Evolutionary conservation across 371 early-diverging fungal species (phyloP).

Genomic region (Amoeboaphelidium occidentale): DNA sequence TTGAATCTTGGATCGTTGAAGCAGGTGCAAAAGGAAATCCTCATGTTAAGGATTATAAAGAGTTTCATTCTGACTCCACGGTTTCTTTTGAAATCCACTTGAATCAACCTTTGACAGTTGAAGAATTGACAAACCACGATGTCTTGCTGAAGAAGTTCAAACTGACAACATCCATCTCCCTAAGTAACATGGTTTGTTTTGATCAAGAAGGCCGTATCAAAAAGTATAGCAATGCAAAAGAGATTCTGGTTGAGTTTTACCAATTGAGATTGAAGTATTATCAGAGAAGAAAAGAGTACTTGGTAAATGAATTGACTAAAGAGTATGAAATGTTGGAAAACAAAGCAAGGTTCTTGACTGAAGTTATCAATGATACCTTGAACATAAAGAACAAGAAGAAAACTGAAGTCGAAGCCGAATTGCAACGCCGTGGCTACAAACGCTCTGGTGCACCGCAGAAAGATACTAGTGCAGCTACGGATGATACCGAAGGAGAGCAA

Average conservation of each 20-base stretch:
- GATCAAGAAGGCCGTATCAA: conserved; percentile 70
- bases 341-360: conserved; percentile 75
- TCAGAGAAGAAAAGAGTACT: conserved; percentile 59
- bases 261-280: conserved; percentile 66
- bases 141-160: conserved; percentile 69
- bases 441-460: conserved; percentile 21
- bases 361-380: conserved; percentile 65
- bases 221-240: conserved; percentile 52
- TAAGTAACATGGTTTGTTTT: conserved; percentile 93
- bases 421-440: conserved; percentile 41
- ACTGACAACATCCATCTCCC: conserved; percentile 36
- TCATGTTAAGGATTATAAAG: conserved; percentile 26
- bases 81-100: conserved; percentile 69
- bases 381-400: conserved; percentile 68
- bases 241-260: conserved; percentile 85
- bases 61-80: conserved; percentile 22
- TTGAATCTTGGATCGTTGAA: conserved; percentile 46
- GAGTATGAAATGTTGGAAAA: conserved; percentile 64
- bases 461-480: conserved; percentile 2
- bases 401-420: conserved; percentile 46
- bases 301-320: conserved; percentile 39
- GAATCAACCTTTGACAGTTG: conserved; percentile 34
- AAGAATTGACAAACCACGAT: conserved; percentile 38
- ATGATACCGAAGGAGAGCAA: conserved; percentile 4
- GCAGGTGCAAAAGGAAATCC: conserved; percentile 30